Base-by-base conservation (phyloP, 495 filamentous ascomycete genomes). In the Podospora comata region DNA sequence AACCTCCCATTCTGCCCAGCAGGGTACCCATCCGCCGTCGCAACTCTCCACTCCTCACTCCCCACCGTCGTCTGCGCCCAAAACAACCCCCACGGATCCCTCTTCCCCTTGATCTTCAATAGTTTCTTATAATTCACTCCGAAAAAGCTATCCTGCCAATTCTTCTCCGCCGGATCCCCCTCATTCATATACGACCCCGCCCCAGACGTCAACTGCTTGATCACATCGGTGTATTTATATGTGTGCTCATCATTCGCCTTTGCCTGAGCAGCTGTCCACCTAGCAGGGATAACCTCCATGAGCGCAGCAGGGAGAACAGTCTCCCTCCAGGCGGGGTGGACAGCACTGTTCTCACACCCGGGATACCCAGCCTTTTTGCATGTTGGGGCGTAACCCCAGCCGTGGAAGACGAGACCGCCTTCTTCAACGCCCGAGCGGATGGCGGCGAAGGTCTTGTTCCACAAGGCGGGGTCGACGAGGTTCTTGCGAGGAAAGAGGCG, bases 121-220 rank as follows among this genome's bases (percentile, higher is more conserved):
- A 88, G 72, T 13, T 81, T 76, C 6, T 66, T 68, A 70, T 89
- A 90, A n/a, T 56, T 64, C 79, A 60, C 79, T 0, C 87, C 87
- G 67, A 82, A 89, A 76, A 88, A 90, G 4, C 79, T 77, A 73
- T 80, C 71, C 78, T 89, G 82, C 82, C 86, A 89, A 61, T 85
- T 71, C 5, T 82, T 80, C 75, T 89, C 85, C 11, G 76, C 73
- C 19, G 83, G 79, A 73, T 88, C 84, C 5, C 77, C 83, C 72
- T 85, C 84, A 63, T 83, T 83, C 67, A 85, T 65, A 70, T 85
- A 86, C 11, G 78, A 73, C 15, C 84, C 84, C 2, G 74, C 71
- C 1, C 74, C 76, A 0, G 76, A 78, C 32, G 77, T 72, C 27
- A 77, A 75, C 54, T 79, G 72, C 34, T 76, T 60, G 63, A 77